Evolutionary conservation across 768 basidiomycete species (phyloP), one percentile per base, ranked within the genome.

Genomic region (Termitomyces sp.): DNA sequence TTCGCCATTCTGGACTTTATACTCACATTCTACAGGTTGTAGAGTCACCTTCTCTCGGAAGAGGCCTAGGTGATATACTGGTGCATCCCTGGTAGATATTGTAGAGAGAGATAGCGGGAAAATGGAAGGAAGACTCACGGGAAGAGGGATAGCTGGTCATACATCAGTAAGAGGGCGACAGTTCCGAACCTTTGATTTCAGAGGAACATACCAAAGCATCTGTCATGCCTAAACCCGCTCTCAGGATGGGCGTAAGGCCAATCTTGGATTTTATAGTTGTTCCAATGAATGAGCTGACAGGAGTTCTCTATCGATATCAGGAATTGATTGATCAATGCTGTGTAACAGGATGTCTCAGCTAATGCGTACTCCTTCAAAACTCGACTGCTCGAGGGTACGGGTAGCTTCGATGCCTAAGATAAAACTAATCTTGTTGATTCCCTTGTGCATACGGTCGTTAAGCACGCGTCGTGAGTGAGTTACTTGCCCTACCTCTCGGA

Each of bases 201-300:
- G 47, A 37, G 24, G 24, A 64, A 37, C 73, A 48, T 61, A 82
- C 81, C 68, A 97, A 72, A 22, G 91, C 92, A 65, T 96, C 93
- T 0, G 89, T 83, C 93, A 98, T 95, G 18, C 94, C 93, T 62
- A 95, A 75, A 6, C 96, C 96, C 33, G 96, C 96, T 41, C 96
- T 86, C 57, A 98, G 78, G 66, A 98, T 93, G 42, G 96, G 96
- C 2, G 92, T 88, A 55, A 98, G 73, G 5, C 93, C 96, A 55
- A 98, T 82, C 48, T 84, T 81, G 8, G 88, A 83, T 64, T 87
- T 89, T 71, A 98, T 81, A 27, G 69, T 72, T 4, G 84, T 83
- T 24, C 95, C 96, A 18, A 78, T 87, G 74, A 93, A 98, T 3
- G 83, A 70, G 2, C 83, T 86, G 16, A 98, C 77, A 1, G 96